phyloP scores from a whole-genome alignment of 2,329 filamentous ascomycete genomes.

The Pseudogymnoascus pannorum region DNA sequence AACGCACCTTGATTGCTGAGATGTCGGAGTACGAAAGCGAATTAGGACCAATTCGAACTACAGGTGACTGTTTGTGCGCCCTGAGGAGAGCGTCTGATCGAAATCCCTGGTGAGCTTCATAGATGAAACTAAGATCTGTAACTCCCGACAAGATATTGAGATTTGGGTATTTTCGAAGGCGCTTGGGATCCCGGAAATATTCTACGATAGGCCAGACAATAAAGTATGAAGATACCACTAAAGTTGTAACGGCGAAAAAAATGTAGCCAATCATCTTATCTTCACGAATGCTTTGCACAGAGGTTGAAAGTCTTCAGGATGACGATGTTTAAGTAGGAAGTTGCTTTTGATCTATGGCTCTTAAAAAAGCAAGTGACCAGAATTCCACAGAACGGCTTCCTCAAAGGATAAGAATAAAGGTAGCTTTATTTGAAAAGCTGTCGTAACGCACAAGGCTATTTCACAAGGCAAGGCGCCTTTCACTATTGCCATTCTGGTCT shows the following conservation, averaged over 20 bases:
- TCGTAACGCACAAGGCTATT: too few relatives aligned
- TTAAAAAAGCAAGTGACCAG: too few relatives aligned
- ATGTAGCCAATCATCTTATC: slow-evolving; percentile 15
- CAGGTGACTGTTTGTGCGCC: slow-evolving; percentile 39
- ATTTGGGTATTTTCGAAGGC: slow-evolving; percentile 40
- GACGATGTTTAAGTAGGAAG: too few relatives aligned
- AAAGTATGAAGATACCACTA: slow-evolving; percentile 26
- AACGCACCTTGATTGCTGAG: slow-evolving; percentile 33
- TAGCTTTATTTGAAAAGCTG: too few relatives aligned
- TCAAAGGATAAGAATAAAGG: too few relatives aligned
- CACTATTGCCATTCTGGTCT: too few relatives aligned
- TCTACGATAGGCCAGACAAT: slow-evolving; percentile 34
- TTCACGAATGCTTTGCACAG: background rate
- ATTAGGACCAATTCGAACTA: slow-evolving; percentile 41
- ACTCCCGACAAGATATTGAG: slow-evolving; percentile 37
- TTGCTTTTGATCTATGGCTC: too few relatives aligned
- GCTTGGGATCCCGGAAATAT: slow-evolving; percentile 41
- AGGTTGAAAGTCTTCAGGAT: too few relatives aligned
- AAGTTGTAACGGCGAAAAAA: background rate
- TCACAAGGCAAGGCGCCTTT: too few relatives aligned
- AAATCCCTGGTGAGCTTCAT: slow-evolving; percentile 36
- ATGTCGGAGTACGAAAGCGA: slow-evolving; percentile 35
- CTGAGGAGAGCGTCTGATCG: slow-evolving; percentile 37
- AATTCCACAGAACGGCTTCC: too few relatives aligned
- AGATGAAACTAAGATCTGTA: slow-evolving; percentile 40